Percentiles rank a stretch among this genome's conserved stretches.
Evolutionary conservation across 768 basidiomycete genomes (phyloP).

Genomic region (Psilocybe sp.): DNA sequence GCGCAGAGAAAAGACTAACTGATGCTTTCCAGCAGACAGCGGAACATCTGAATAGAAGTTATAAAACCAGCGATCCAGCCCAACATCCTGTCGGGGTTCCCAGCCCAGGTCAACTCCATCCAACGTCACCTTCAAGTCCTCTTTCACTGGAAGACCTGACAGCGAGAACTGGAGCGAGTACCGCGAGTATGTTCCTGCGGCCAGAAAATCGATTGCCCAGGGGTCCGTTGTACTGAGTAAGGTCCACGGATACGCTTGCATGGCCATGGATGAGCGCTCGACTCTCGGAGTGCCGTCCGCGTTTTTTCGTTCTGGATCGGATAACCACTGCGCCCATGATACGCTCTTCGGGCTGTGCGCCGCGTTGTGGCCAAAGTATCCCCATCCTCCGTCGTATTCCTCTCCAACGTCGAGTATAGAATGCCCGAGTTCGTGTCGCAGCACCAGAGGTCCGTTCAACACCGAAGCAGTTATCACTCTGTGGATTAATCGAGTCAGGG

Average conservation of each 20-base stretch:
- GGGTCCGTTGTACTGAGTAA: slow-evolving; percentile 58
- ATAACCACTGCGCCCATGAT: slow-evolving; percentile 75
- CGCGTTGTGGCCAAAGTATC: slow-evolving; percentile 71
- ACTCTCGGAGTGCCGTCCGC: slow-evolving; percentile 30
- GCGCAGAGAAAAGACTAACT: slow-evolving; percentile 54
- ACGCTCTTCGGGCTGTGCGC: slow-evolving; percentile 41
- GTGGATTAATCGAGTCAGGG: background rate
- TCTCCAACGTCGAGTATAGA: slow-evolving; percentile 78
- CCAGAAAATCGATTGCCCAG: slow-evolving; percentile 59
- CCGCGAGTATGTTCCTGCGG: slow-evolving; percentile 60
- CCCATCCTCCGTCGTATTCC: slow-evolving; percentile 79
- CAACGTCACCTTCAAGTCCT: slow-evolving; percentile 54
- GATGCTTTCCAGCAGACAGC: slow-evolving; percentile 52
- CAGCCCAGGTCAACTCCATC: slow-evolving; percentile 63
- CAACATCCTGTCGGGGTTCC: slow-evolving; percentile 53
- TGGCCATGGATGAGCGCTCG: slow-evolving; percentile 71
- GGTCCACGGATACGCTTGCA: slow-evolving; percentile 77
- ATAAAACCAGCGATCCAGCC: slow-evolving; percentile 76
- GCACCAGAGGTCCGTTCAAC: slow-evolving; percentile 70
- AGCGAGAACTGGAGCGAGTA: slow-evolving; percentile 70
- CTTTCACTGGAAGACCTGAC: slow-evolving; percentile 57
- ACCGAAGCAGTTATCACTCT: slow-evolving; percentile 76
- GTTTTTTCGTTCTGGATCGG: slow-evolving; percentile 22
- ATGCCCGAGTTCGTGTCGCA: slow-evolving; percentile 80
- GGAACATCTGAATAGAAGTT: slow-evolving; percentile 43